Percentiles rank a stretch among this genome's conserved stretches.
Conservation (phyloP, 169 alveolate species). For the Blepharisma undulans region DNA sequence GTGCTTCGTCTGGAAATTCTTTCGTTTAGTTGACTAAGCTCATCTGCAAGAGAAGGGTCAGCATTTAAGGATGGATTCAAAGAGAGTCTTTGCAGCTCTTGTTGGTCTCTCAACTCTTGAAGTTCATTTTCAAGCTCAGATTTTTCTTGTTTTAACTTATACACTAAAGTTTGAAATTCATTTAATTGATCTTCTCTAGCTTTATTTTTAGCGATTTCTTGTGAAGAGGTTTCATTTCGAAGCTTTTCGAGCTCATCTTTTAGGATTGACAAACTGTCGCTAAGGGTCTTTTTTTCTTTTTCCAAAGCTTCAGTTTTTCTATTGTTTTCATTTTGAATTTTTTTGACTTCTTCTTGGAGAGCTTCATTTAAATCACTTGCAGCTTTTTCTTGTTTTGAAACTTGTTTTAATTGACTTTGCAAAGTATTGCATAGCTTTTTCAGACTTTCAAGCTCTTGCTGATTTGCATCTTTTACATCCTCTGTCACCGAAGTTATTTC, state of each 20-base stretch:
- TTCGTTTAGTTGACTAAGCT: background rate
- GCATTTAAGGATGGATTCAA: background rate
- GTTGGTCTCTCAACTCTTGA: constrained; percentile 9
- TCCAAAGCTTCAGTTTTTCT: background rate
- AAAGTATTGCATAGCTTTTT: background rate
- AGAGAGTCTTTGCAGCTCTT: background rate
- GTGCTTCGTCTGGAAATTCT: background rate
- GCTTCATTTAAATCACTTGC: background rate
- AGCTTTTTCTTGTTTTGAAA: background rate
- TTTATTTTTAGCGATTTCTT: background rate
- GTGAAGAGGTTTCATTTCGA: background rate
- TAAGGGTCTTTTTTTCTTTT: background rate
- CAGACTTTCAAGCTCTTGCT: background rate
- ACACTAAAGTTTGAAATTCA: background rate
- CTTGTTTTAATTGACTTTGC: background rate
- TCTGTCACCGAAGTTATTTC: background rate
- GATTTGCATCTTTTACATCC: background rate
- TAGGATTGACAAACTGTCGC: background rate
- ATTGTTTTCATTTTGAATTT: background rate
- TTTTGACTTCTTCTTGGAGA: background rate
- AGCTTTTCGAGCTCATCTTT: background rate
- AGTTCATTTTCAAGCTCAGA: background rate
- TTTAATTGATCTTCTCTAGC: background rate
- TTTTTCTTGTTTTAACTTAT: constrained; percentile 11
- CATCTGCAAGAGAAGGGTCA: background rate